Evolutionary conservation across 2,329 filamentous ascomycete species (phyloP), one percentile per base, ranked within the genome.

Genomic region (Colletotrichum aenigma): DNA sequence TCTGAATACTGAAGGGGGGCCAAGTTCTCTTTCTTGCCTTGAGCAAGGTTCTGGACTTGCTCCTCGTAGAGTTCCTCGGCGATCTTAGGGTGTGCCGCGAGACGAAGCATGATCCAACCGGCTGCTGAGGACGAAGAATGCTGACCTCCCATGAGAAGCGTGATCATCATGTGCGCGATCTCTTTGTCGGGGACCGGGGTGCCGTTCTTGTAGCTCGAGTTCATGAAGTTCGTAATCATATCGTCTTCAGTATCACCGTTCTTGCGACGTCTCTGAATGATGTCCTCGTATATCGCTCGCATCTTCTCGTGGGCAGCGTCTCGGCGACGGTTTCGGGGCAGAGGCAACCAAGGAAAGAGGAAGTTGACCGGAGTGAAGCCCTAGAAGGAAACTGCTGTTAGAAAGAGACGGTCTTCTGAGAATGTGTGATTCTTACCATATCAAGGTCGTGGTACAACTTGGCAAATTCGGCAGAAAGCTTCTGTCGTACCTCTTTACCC

Each of bases 111-210:
- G 81, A 97, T 96, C 95, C 95, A 98, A 48, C 95, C 91, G 80
- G 92, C 93, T 48, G 94, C 96, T n/a, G 95, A 95, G 4, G 95
- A 95, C 3, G 95, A 96, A 3, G 94, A 96, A 87, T 98, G 95
- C 83, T 98, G 95, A 71, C 95, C 95, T 75, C 94, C 95, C 95
- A 98, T 97, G 77, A 98, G 91, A 24, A 98, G 90, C 9, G 95
- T 95, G 84, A 98, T 98, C 94, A 98, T 96, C 91, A 97, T 96
- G 86, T 97, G 94, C 26, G 95, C 95, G 73, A 97, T 91, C 84
- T 98, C 95, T 80, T 94, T 90, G 82, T 98, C 95, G 16, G 95
- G 93, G 16, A 97, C 89, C 7, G 89, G 88, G 38, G 88, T 92
- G 79, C 95, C 95, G 80, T 96, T 92, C 88, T 97, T 98, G 90